These are phyloP conservation scores for Colletotrichum sublineola DNA, from an alignment of 2,329 filamentous ascomycete genomes.

Conservation along the genomic window DNA sequence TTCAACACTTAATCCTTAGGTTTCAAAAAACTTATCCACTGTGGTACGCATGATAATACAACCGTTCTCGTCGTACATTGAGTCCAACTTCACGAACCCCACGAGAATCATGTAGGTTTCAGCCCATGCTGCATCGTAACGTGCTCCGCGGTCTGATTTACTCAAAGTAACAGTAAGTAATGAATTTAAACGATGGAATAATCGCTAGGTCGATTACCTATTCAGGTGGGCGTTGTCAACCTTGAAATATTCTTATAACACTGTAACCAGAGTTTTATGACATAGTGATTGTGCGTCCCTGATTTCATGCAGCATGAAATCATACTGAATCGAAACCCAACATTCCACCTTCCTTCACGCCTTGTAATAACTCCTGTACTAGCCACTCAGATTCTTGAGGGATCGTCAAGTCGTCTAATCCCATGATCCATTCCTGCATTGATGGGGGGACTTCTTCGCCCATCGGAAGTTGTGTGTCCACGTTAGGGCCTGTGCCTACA, in stretches of 20 bases:
- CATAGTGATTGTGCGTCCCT: background rate
- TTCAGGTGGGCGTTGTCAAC: background rate
- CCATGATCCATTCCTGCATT: constrained; percentile 45
- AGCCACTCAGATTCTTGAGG: constrained; percentile 44
- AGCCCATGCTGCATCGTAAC: too few relatives aligned
- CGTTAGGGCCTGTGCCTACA: background rate
- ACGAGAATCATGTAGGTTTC: too few relatives aligned
- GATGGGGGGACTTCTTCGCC: constrained; percentile 4
- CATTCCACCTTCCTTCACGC: constrained; percentile 14
- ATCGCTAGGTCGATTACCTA: background rate
- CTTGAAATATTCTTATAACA: background rate
- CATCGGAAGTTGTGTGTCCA: background rate
- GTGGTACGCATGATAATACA: too few relatives aligned
- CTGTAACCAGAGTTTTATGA: background rate
- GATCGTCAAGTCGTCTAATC: constrained; percentile 41
- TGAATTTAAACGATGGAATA: too few relatives aligned
- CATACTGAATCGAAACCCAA: background rate
- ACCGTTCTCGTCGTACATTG: too few relatives aligned
- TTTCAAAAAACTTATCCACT: too few relatives aligned
- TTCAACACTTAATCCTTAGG: too few relatives aligned
- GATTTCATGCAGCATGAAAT: background rate
- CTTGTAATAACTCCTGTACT: constrained; percentile 44
- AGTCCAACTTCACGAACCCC: too few relatives aligned
- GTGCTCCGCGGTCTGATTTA: too few relatives aligned
- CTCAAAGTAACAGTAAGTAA: too few relatives aligned